phyloP scores from a whole-genome alignment of 495 filamentous ascomycete species.

The Parachaetomium inaequale region DNA sequence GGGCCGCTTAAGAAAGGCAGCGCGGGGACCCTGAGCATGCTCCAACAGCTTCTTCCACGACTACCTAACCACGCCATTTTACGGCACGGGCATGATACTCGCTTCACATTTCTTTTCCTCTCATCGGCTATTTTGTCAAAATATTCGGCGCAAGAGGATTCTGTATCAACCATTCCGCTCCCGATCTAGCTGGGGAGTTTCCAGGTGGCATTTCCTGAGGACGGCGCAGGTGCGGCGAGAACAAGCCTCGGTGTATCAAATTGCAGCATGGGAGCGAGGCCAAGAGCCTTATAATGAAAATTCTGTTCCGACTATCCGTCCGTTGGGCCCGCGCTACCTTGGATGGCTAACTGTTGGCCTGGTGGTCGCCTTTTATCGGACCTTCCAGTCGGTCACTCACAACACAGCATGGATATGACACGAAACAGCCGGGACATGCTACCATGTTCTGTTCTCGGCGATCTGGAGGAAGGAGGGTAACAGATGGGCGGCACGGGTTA shows the following conservation, averaged over 20 bases:
- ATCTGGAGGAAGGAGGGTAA: neutral
- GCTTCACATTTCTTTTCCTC: neutral
- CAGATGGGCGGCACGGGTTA: slow-evolving; percentile 7
- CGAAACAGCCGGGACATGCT: neutral
- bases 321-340: neutral
- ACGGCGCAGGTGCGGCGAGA: slow-evolving; percentile 1
- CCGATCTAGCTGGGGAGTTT: neutral
- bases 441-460: neutral
- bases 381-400: neutral
- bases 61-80: neutral
- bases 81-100: neutral
- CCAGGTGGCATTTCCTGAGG: neutral
- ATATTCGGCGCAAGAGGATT: neutral
- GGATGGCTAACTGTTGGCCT: neutral
- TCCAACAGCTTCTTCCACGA: neutral
- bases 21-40: neutral
- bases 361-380: neutral
- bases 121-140: neutral
- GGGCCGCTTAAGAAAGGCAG: neutral
- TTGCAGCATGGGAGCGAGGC: neutral
- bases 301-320: neutral
- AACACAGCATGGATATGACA: neutral
- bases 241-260: neutral
- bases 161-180: neutral
- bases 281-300: neutral